A percentile compares a stretch with the other conserved stretches of the same genome.
Conservation (phyloP, 495 filamentous ascomycete genomes). For the Amorphotheca resinae region DNA sequence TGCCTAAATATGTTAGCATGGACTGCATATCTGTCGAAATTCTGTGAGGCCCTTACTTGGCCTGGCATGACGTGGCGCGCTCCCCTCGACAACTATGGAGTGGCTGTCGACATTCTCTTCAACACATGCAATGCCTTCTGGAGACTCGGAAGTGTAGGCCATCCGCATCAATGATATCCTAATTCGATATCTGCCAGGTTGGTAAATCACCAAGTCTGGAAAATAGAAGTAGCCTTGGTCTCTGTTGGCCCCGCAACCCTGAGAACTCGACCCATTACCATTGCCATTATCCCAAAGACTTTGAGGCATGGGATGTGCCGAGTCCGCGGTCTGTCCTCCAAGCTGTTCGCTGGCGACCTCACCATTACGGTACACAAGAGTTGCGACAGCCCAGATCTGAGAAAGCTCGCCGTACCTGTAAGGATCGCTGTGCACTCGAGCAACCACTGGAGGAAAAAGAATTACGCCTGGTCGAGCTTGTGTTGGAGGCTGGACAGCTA, state of each 20-base stretch:
- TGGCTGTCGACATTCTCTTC: slow-evolving; percentile 15
- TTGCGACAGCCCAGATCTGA: slow-evolving; percentile 15
- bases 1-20: slow-evolving; percentile 5
- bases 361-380: slow-evolving; percentile 13
- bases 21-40: neutral
- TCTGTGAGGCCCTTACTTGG: too few relatives aligned
- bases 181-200: slow-evolving; percentile 15
- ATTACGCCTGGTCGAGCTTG: slow-evolving; percentile 7
- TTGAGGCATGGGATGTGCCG: slow-evolving; percentile 17
- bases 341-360: slow-evolving; percentile 12
- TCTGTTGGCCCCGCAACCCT: neutral
- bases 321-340: slow-evolving; percentile 14
- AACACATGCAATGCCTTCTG: slow-evolving; percentile 8
- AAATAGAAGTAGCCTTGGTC: slow-evolving; percentile 20
- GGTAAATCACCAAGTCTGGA: slow-evolving; percentile 12
- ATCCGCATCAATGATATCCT: slow-evolving; percentile 17
- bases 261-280: neutral
- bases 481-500: slow-evolving; percentile 16
- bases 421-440: slow-evolving; percentile 8
- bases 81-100: slow-evolving; percentile 14
- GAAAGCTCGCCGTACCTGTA: slow-evolving; percentile 12
- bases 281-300: too few relatives aligned
- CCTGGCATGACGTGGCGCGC: neutral
- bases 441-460: slow-evolving; percentile 16
- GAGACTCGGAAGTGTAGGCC: slow-evolving; percentile 10